Evolutionary conservation across 2,329 filamentous ascomycete genomes (phyloP).

Genomic region (Intubia oerlemansii): DNA sequence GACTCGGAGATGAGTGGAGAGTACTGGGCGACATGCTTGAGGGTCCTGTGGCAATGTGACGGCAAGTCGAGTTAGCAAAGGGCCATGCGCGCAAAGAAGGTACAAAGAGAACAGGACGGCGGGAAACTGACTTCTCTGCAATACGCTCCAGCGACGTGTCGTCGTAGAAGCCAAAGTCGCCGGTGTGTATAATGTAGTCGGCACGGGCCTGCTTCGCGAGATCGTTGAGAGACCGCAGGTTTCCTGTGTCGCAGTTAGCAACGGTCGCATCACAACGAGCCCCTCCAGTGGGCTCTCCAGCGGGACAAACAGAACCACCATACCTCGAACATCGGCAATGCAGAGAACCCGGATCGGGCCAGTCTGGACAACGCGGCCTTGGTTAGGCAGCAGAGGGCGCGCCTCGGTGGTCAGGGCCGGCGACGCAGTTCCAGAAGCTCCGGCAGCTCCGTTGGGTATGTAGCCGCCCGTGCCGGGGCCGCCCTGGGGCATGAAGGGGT

Average conservation of each 20-base stretch:
- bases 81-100: conserved; percentile 5
- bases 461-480: conserved; percentile 21
- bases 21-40: conserved; percentile 97
- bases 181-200: conserved; percentile 95
- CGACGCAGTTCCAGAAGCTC: conserved; percentile 17
- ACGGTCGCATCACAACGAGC: neutral
- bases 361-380: conserved; percentile 43
- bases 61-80: neutral
- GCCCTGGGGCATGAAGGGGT: conserved; percentile 21
- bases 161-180: conserved; percentile 98
- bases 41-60: conserved; percentile 36
- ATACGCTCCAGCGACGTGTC: conserved; percentile 89
- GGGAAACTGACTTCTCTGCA: conserved; percentile 66
- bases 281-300: no score
- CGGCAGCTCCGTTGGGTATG: conserved; percentile 38
- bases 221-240: conserved; percentile 86
- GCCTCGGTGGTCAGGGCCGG: conserved; percentile 33
- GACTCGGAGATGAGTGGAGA: conserved; percentile 77
- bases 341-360: conserved; percentile 46
- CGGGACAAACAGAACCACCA: conserved; percentile 5
- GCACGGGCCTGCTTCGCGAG: conserved; percentile 86
- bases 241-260: conserved; percentile 35
- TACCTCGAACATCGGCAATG: conserved; percentile 53
- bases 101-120: neutral
- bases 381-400: conserved; percentile 43